Base-by-base conservation (phyloP, 73 alveolate species). In the Symbiodinium pilosum region DNA sequence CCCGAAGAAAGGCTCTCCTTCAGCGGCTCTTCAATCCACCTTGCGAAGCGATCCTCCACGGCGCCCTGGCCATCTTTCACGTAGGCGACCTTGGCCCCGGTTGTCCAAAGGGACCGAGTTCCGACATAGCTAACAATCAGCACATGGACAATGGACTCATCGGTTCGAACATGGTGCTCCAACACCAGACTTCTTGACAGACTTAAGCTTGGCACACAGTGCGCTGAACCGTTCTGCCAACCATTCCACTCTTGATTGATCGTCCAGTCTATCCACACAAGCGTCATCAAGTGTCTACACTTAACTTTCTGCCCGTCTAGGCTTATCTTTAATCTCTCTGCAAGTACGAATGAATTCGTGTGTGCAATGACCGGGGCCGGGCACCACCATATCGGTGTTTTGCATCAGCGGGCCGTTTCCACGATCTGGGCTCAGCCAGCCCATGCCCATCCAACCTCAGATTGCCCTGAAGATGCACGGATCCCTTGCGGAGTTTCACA, bases 391-490 rank as follows among this genome's bases (percentile, higher is more conserved):
- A 36, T 91, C 97, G 6, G 97, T 91, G 97, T 91, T 68, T 77
- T 91, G 75, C 97, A 91, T 91, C 56, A 91, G 84, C 28, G 77
- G 77, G 54, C 75, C 77, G 18, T 77, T 88, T 24, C 43, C 42
- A 20, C 77, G 97, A 30, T 47, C 77, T 64, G 97, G 97, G 38
- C 87, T 40, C 21, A 91, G 51, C 97, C 97, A 91, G 38, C 97
- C 97, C 51, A 91, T 91, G 81, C 97, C 97, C 97, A 91, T 68
- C 97, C 97, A 91, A 41, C 97, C 97, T 30, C 47, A n/a, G n/a
- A n/a, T n/a, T n/a, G n/a, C n/a, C n/a, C n/a, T n/a, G n/a, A n/a
- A n/a, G n/a, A n/a, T n/a, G n/a, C n/a, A n/a, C n/a, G n/a, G n/a
- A n/a, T n/a, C n/a, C n/a, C n/a, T n/a, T n/a, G n/a, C n/a, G n/a